Evolutionary conservation across 1,139 yeast species (phyloP), one percentile per base, ranked within the genome.

Genomic region (Eremothecium gossypii): DNA sequence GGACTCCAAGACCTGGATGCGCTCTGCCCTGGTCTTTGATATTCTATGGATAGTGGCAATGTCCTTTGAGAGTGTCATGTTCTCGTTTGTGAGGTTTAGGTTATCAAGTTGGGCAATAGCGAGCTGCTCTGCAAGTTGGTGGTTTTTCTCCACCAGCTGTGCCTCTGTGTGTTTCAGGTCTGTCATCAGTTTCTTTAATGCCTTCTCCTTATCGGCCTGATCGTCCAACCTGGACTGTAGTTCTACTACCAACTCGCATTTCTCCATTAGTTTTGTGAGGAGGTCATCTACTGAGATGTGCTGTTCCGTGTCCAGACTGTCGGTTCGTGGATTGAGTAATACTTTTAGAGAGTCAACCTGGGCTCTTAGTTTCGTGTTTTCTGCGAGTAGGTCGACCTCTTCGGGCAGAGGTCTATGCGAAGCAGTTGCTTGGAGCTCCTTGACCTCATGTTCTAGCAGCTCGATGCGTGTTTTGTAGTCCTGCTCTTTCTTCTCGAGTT

Each of bases 361-460:
- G 36, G 58, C 60, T 43, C 71, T 73, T 35, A 76, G 61, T 38
- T 70, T 66, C 37, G 64, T 71, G 30, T 72, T 71, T 38, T 73
- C 66, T 49, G 66, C 65, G 45, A 71, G 71, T 42, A 65, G 52
- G 42, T 68, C 73, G 32, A 66, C 70, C 42, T 58, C 35, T 59
- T 12, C 41, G 14, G 35, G 37, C 10, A 36, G 26, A 10, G 59
- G 50, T 6, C 23, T 17, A 17, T 17, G 23, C 53, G 73, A 55
- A 55, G 58, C 53, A 6, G 20, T n/a, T 11, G 12, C 13, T 64
- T 82, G 51, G 76, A 77, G 64, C 57, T 70, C 45, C 7, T 56
- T 52, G 10, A 77, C 54, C 51, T 80, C 84, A 9, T 52, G 52
- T 52, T 78, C 81, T 39, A 83, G 63, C 42, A 69, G 69, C 33